Evolutionary conservation across 2,329 filamentous ascomycete species (phyloP).

Genomic region (Emmonsiellopsis sp.): DNA sequence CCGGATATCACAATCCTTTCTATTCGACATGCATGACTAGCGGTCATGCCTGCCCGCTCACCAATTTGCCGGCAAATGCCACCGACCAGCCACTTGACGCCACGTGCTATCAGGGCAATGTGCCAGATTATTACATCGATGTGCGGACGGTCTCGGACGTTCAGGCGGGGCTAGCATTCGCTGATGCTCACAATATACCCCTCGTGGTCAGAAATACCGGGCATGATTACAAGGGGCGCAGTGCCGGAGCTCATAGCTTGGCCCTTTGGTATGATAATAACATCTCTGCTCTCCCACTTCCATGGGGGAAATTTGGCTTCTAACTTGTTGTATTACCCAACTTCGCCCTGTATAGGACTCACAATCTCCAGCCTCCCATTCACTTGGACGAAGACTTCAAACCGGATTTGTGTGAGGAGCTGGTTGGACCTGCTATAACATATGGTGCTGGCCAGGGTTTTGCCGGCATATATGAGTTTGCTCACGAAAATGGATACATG

Average conservation of each 20-base stretch:
- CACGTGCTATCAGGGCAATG: slow-evolving; percentile 19
- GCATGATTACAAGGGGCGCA: slow-evolving; percentile 40
- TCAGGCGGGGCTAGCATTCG: slow-evolving; percentile 11
- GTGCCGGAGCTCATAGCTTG: slow-evolving; percentile 27
- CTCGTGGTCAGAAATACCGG: slow-evolving; percentile 46
- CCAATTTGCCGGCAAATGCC: slow-evolving; percentile 1
- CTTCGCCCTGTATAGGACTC: slow-evolving; percentile 6
- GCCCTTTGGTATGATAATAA: slow-evolving; percentile 15
- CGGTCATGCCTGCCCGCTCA: slow-evolving; percentile 2
- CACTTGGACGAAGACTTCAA: slow-evolving; percentile 8
- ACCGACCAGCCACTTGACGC: neutral
- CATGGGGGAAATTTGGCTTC: neutral
- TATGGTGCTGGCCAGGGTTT: slow-evolving; percentile 15
- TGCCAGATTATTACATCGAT: slow-evolving; percentile 17
- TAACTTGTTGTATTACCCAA: neutral
- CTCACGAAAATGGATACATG: slow-evolving; percentile 6
- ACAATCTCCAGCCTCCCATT: slow-evolving; percentile 12
- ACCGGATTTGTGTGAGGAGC: slow-evolving; percentile 7
- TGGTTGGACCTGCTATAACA: slow-evolving; percentile 8
- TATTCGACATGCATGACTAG: slow-evolving; percentile 2
- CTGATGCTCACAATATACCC: slow-evolving; percentile 22
- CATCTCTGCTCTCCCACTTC: neutral
- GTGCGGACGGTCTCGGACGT: slow-evolving; percentile 14
- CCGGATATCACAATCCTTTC: slow-evolving; percentile 3
- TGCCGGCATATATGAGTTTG: slow-evolving; percentile 13